Percentiles rank a stretch among this genome's conserved stretches.
Conservation (phyloP, 495 filamentous ascomycete species). For the Neurospora sp. region DNA sequence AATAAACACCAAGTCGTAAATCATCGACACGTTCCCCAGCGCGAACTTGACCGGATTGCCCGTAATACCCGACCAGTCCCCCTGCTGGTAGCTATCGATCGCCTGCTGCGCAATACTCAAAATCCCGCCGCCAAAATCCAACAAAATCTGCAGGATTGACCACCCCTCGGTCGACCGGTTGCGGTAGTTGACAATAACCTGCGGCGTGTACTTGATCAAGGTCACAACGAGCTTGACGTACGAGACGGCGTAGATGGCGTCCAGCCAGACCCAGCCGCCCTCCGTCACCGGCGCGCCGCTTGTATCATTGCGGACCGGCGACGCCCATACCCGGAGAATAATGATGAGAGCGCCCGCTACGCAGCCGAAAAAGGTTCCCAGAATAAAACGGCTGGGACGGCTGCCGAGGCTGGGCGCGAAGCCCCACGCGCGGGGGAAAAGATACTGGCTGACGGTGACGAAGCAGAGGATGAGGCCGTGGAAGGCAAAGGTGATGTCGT, state of each 20-base stretch:
- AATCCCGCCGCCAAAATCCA: constrained; percentile 72
- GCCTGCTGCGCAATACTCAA: constrained; percentile 74
- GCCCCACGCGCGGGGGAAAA: constrained; percentile 61
- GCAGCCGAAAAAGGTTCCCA: constrained; percentile 57
- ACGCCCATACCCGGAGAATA: constrained; percentile 44
- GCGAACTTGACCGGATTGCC: constrained; percentile 90
- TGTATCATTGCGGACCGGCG: constrained; percentile 38
- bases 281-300: neutral
- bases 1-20: constrained; percentile 83
- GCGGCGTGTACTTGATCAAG: constrained; percentile 84
- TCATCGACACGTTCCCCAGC: constrained; percentile 68
- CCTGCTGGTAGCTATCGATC: constrained; percentile 74
- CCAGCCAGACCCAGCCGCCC: constrained; percentile 34
- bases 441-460: constrained; percentile 62
- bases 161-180: constrained; percentile 78
- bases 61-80: constrained; percentile 78
- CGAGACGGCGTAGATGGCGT: constrained; percentile 61
- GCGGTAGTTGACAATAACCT: constrained; percentile 70
- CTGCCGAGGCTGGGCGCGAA: constrained; percentile 47
- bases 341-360: constrained; percentile 47
- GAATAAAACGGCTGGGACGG: constrained; percentile 52
- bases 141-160: constrained; percentile 75
- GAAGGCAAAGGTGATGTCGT: constrained; percentile 76
- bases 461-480: constrained; percentile 64
- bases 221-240: constrained; percentile 87